Percentiles rank a stretch among this genome's conserved stretches.
Evolutionary conservation across 2,329 filamentous ascomycete species (phyloP).

Genomic region (Sclerotinia nivalis): DNA sequence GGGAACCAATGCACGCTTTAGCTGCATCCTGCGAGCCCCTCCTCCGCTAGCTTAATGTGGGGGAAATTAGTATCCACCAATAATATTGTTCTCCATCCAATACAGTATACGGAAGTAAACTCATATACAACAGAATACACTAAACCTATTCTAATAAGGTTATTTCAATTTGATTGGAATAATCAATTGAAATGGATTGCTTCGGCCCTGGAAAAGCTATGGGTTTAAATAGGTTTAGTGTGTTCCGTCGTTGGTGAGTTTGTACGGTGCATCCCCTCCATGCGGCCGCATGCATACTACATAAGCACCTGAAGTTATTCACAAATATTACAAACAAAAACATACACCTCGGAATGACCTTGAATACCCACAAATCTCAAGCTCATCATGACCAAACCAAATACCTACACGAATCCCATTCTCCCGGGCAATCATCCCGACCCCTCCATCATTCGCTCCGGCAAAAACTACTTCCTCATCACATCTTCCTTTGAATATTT

Average conservation of each 20-base stretch:
- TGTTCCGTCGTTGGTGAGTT: too few species aligned
- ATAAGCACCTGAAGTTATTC: background rate
- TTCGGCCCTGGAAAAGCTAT: too few species aligned
- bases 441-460: slow-evolving; percentile 33
- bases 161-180: too few species aligned
- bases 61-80: slow-evolving; percentile 17
- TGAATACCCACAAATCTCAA: background rate
- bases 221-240: too few species aligned
- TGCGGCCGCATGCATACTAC: background rate
- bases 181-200: too few species aligned
- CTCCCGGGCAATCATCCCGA: slow-evolving; percentile 48
- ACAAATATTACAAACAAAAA: background rate
- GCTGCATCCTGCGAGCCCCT: background rate
- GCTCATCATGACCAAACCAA: slow-evolving; percentile 17
- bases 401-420: slow-evolving; percentile 47
- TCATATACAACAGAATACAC: too few species aligned
- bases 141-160: too few species aligned
- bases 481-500: slow-evolving; percentile 21
- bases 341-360: background rate
- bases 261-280: background rate
- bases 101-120: too few species aligned
- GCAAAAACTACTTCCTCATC: slow-evolving; percentile 14
- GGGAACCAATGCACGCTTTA: slow-evolving; percentile 4
- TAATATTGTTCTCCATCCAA: background rate
- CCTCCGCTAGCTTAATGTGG: background rate